These are phyloP conservation scores for Trichoderma simmonsii DNA, from an alignment of 2,329 filamentous ascomycete species.

Conservation along the genomic window DNA sequence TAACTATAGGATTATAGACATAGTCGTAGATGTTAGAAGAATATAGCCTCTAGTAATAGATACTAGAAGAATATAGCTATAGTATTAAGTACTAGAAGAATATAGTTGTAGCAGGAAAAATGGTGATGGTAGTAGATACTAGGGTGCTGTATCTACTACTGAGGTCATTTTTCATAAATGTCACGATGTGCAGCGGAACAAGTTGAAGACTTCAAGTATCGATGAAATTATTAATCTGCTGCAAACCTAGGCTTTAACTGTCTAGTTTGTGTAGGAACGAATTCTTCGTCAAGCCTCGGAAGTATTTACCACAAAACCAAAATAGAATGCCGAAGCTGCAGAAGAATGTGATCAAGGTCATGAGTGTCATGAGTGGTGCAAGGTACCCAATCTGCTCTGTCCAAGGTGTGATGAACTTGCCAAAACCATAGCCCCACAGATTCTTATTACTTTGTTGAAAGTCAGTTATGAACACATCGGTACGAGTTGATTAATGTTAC, in stretches of 20 bases:
- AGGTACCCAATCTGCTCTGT: background rate
- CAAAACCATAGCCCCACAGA: slow-evolving; percentile 5
- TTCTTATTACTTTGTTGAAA: background rate
- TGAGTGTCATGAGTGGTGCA: background rate
- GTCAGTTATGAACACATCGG: background rate
- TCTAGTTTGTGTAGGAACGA: background rate
- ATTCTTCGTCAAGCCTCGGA: background rate
- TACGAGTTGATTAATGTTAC: background rate
- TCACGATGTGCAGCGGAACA: background rate
- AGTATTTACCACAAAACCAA: slow-evolving; percentile 3
- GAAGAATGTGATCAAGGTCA: slow-evolving; percentile 9
- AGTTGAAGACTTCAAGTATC: background rate
- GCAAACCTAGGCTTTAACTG: background rate
- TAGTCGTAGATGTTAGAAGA: no score
- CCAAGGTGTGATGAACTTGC: slow-evolving; percentile 12
- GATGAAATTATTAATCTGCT: background rate
- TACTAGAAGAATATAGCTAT: background rate
- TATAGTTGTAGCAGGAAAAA: background rate
- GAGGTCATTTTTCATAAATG: background rate
- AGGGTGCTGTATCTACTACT: background rate
- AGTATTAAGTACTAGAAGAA: background rate
- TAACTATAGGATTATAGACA: no score
- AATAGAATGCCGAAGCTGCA: background rate
- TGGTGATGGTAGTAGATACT: background rate
- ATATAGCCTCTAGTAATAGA: background rate